Percentiles rank a stretch among this genome's conserved stretches.
Evolutionary conservation across 1,139 yeast genomes (phyloP).

Genomic region (Scheffersomyces lignicola): DNA sequence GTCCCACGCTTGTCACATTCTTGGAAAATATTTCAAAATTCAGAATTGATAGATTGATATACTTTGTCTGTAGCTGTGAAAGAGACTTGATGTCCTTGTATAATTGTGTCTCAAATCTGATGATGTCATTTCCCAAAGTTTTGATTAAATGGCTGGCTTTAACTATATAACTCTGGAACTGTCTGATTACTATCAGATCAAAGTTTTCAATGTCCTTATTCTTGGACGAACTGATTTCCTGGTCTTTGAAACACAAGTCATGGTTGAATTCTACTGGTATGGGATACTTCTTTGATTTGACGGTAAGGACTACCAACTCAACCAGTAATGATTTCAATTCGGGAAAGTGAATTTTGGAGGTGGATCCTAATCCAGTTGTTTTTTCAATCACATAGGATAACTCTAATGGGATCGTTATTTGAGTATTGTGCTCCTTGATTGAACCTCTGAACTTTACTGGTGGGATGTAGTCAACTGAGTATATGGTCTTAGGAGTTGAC

Average conservation of each 20-base stretch:
- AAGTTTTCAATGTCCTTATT: constrained; percentile 26
- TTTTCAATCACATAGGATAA: constrained; percentile 29
- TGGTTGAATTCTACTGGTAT: constrained; percentile 46
- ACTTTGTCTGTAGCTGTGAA: constrained; percentile 35
- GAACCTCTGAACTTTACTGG: constrained; percentile 28
- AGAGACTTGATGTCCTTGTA: constrained; percentile 39
- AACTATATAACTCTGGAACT: constrained; percentile 28
- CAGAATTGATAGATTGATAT: constrained; percentile 23
- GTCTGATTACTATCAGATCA: constrained; percentile 31
- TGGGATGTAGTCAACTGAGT: constrained; percentile 32
- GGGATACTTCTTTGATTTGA: constrained; percentile 33
- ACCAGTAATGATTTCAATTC: constrained; percentile 34
- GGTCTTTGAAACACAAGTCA: constrained; percentile 38
- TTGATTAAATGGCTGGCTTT: constrained; percentile 32
- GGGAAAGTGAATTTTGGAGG: constrained; percentile 14
- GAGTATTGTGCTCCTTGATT: constrained; percentile 16
- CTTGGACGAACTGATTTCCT: constrained; percentile 17
- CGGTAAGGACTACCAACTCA: constrained; percentile 39
- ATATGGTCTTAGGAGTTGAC: constrained; percentile 35
- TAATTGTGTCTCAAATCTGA: constrained; percentile 36
- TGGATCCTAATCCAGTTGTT: not conserved
- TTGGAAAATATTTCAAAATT: constrained; percentile 17
- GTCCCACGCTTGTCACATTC: constrained; percentile 18
- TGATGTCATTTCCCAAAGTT: constrained; percentile 34
- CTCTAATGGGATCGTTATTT: constrained; percentile 36